Conservation (phyloP, 208 protist species). For the Leishmania guyanensis region DNA sequence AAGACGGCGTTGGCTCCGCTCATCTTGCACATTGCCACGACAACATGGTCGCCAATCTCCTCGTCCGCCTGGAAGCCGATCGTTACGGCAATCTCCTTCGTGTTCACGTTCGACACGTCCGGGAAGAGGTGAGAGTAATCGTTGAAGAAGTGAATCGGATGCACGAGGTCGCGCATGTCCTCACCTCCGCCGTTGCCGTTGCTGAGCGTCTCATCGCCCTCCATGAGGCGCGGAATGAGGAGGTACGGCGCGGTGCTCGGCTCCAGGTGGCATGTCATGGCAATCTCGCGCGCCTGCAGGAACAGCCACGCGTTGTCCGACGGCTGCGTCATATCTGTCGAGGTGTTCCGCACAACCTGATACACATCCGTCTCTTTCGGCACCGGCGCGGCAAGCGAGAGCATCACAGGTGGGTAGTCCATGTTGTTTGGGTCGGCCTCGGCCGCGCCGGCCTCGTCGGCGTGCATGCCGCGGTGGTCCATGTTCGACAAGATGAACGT, state of each 20-base stretch:
- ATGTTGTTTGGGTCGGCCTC: slow-evolving; percentile 33
- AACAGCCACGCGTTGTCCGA: slow-evolving; percentile 76
- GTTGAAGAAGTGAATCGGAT: slow-evolving; percentile 75
- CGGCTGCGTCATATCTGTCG: slow-evolving; percentile 46
- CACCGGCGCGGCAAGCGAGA: slow-evolving; percentile 57
- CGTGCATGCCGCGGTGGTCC: slow-evolving; percentile 47
- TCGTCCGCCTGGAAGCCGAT: slow-evolving; percentile 43
- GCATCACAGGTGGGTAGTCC: slow-evolving; percentile 85
- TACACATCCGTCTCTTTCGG: slow-evolving; percentile 35
- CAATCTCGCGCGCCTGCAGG: slow-evolving; percentile 79
- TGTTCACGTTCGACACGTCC: slow-evolving; percentile 4
- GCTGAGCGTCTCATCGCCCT: slow-evolving; percentile 48
- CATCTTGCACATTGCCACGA: slow-evolving; percentile 41
- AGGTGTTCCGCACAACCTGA: slow-evolving; percentile 66
- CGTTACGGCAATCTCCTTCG: slow-evolving; percentile 67
- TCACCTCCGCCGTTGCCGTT: slow-evolving; percentile 12
- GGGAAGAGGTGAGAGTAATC: slow-evolving; percentile 40
- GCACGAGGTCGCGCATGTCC: slow-evolving; percentile 39
- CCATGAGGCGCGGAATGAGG: slow-evolving; percentile 75
- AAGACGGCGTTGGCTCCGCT: slow-evolving; percentile 66
- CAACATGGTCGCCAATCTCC: slow-evolving; percentile 19
- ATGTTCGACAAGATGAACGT: slow-evolving; percentile 71
- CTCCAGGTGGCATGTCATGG: slow-evolving; percentile 58
- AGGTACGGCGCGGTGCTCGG: slow-evolving; percentile 66
- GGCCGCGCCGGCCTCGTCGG: slow-evolving; percentile 23